These are phyloP conservation scores for Acorus gramineus DNA, from an alignment of 106 monocot species.

Conservation along the genomic window DNA sequence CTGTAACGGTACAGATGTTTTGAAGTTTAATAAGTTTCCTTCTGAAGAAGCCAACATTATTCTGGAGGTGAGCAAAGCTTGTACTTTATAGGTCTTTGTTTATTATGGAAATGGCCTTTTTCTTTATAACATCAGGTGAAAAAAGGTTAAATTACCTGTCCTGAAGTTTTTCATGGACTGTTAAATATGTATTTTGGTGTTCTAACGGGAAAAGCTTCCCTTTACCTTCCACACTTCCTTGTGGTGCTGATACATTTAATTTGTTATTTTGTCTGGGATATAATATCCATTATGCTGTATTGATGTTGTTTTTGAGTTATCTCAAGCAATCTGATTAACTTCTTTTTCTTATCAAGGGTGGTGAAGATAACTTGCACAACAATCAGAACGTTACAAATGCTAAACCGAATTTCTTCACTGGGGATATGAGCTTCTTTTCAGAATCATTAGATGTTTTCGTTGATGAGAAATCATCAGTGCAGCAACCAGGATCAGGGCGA, in stretches of 20 bases:
- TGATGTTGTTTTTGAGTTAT: too few species aligned
- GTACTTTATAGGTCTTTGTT: background rate
- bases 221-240: too few species aligned
- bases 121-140: too few species aligned
- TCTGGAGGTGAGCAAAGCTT: conserved; percentile 12
- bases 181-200: too few species aligned
- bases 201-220: too few species aligned
- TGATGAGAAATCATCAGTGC: conserved; percentile 11
- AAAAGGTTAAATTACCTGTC: too few species aligned
- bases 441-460: conserved; percentile 41
- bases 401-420: conserved; percentile 18
- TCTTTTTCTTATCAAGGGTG: conserved; percentile 21
- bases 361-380: conserved; percentile 1
- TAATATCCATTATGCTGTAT: too few species aligned
- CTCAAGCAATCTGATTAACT: too few species aligned
- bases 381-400: conserved; percentile 15
- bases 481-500: conserved; percentile 12
- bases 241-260: too few species aligned
- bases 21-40: background rate
- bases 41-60: conserved; percentile 7
- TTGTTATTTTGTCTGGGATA: too few species aligned
- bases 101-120: background rate
- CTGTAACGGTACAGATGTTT: conserved; percentile 14
- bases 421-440: conserved; percentile 70
- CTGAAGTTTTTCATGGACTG: too few species aligned